A percentile compares a stretch with the other conserved stretches of the same genome.
phyloP scores from a whole-genome alignment of 2,329 filamentous ascomycete species.

The Fusarium nanum region DNA sequence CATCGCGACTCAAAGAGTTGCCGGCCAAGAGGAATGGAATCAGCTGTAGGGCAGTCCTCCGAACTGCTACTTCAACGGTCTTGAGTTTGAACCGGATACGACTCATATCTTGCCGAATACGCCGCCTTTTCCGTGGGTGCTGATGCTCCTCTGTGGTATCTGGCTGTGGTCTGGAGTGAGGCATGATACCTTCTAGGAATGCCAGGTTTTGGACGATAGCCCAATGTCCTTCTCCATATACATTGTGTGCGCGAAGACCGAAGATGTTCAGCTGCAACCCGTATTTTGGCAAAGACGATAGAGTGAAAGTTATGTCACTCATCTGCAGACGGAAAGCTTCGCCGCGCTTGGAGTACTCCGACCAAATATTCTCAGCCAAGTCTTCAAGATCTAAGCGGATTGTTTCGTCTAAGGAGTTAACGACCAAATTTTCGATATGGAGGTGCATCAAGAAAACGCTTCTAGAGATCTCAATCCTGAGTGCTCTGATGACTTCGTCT shows the following conservation, averaged over 20 bases:
- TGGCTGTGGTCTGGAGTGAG: slow-evolving; percentile 39
- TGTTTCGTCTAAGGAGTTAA: slow-evolving; percentile 54
- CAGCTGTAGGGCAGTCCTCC: slow-evolving; percentile 66
- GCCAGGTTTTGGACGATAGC: slow-evolving; percentile 69
- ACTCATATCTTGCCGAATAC: slow-evolving; percentile 56
- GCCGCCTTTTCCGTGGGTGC: slow-evolving; percentile 65
- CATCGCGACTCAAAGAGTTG: slow-evolving; percentile 60
- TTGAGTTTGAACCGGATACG: slow-evolving; percentile 63
- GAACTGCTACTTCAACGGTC: slow-evolving; percentile 57
- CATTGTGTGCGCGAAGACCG: slow-evolving; percentile 64
- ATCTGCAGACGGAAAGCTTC: slow-evolving; percentile 79
- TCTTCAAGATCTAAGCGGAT: slow-evolving; percentile 66
- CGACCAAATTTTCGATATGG: slow-evolving; percentile 69
- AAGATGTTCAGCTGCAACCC: slow-evolving; percentile 64
- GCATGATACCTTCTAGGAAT: slow-evolving; percentile 64
- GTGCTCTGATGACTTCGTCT: slow-evolving; percentile 68
- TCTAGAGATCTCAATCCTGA: slow-evolving; percentile 83
- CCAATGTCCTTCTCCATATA: slow-evolving; percentile 70
- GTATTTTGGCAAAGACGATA: slow-evolving; percentile 56
- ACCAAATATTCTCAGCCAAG: slow-evolving; percentile 77
- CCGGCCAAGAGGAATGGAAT: slow-evolving; percentile 67
- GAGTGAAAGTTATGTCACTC: slow-evolving; percentile 75
- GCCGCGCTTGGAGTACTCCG: slow-evolving; percentile 79
- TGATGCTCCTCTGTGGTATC: slow-evolving; percentile 50
- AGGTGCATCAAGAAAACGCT: slow-evolving; percentile 74